Percentiles rank a stretch among this genome's conserved stretches.
Evolutionary conservation across 257 asterid species (phyloP).

Genomic region (Orobanche coerulescens): DNA sequence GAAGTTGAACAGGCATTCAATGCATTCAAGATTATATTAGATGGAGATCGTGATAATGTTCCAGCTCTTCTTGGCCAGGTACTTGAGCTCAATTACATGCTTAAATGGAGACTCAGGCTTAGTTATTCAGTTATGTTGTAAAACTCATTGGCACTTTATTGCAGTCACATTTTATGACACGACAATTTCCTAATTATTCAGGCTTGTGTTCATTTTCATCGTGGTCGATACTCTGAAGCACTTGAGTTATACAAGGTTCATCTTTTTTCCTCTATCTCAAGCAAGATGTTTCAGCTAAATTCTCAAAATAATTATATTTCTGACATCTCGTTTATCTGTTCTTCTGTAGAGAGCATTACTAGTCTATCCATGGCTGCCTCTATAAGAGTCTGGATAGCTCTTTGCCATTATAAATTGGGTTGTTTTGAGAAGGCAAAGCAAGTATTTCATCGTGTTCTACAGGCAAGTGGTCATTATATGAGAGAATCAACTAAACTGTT

Average conservation of each 20-base stretch:
- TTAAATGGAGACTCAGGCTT: too few relatives aligned
- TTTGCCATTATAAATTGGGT: conserved; percentile 68
- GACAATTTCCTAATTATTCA: too few relatives aligned
- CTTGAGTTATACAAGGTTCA: conserved; percentile 67
- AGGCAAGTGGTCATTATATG: conserved; percentile 38
- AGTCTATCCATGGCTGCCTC: conserved; percentile 69
- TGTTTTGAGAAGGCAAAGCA: conserved; percentile 62
- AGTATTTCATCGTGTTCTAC: conserved; percentile 66
- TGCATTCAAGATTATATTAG: conserved; percentile 88
- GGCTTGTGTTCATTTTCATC: conserved; percentile 76
- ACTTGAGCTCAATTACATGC: too few relatives aligned
- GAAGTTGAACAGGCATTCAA: conserved; percentile 81
- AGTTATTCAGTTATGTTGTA: too few relatives aligned
- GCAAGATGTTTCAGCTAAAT: too few relatives aligned
- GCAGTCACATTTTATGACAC: too few relatives aligned
- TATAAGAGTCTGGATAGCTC: conserved; percentile 73
- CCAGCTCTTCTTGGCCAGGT: conserved; percentile 99
- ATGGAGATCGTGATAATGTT: conserved; percentile 82
- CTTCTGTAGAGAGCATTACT: conserved; percentile 69
- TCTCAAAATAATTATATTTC: too few relatives aligned
- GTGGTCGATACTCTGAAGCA: conserved; percentile 61
- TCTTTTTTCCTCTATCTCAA: conserved; percentile 14
- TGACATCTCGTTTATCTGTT: too few relatives aligned
- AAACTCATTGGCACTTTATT: too few relatives aligned
- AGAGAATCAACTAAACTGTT: conserved; percentile 5